phyloP scores from a whole-genome alignment of 2,329 filamentous ascomycete genomes.

The Cladophialophora bantiana region DNA sequence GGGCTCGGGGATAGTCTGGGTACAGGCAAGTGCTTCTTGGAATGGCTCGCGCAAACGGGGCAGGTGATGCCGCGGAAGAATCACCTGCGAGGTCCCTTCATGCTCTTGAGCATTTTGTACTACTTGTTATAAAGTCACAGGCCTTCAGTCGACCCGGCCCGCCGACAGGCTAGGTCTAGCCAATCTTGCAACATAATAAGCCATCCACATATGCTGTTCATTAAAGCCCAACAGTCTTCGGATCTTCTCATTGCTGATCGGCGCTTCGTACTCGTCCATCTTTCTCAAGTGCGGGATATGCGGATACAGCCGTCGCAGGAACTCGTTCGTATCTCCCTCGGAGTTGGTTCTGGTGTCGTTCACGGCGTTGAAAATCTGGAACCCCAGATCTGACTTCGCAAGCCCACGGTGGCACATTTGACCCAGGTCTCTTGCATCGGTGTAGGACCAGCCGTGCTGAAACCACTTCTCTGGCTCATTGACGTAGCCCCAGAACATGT shows the following conservation, averaged over 20 bases:
- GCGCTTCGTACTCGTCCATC: constrained; percentile 65
- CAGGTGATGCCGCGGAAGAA: too few relatives aligned
- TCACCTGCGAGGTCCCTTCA: too few relatives aligned
- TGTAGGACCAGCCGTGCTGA: constrained; percentile 68
- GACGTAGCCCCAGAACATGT: constrained; percentile 60
- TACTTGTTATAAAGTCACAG: too few relatives aligned
- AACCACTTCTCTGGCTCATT: constrained; percentile 59
- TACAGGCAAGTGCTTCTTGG: too few relatives aligned
- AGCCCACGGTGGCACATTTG: constrained; percentile 65
- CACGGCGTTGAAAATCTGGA: constrained; percentile 69
- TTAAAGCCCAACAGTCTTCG: constrained; percentile 64
- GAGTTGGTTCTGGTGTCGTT: constrained; percentile 67
- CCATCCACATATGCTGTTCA: constrained; percentile 64
- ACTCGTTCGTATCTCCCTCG: constrained; percentile 56
- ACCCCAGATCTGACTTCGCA: constrained; percentile 62
- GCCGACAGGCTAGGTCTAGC: not conserved
- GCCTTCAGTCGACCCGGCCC: not conserved
- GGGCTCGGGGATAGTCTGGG: too few relatives aligned
- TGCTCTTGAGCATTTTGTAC: too few relatives aligned
- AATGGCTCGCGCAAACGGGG: too few relatives aligned
- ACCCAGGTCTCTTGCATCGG: constrained; percentile 66
- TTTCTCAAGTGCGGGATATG: constrained; percentile 60
- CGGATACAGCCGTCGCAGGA: constrained; percentile 59
- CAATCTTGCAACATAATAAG: constrained; percentile 45
- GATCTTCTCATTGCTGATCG: constrained; percentile 67